A percentile compares a stretch with the other conserved stretches of the same genome.
These are phyloP conservation scores for Dactylellina sp. DNA, from an alignment of 2,329 filamentous ascomycete genomes.

Conservation along the genomic window DNA sequence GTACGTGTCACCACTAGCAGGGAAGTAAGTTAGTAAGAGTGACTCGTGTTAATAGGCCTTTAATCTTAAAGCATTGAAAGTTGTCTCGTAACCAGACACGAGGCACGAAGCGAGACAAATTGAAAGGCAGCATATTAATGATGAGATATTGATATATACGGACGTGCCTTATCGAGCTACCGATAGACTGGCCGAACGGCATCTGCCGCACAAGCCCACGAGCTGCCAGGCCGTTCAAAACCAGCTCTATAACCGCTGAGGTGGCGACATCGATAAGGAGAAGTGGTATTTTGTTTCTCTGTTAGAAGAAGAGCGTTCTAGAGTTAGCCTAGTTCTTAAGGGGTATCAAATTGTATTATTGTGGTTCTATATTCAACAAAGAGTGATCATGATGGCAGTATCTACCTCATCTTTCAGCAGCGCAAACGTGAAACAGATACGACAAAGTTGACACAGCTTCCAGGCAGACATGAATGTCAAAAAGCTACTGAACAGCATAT, in stretches of 20 bases:
- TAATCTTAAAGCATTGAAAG: no score
- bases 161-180: background rate
- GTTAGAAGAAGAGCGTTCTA: background rate
- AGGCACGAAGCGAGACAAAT: no score
- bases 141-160: background rate
- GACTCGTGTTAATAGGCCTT: no score
- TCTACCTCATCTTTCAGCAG: slow-evolving; percentile 17
- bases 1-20: no score
- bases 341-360: no score
- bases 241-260: background rate
- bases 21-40: no score
- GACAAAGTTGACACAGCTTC: slow-evolving; percentile 1
- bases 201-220: background rate
- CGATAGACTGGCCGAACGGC: background rate
- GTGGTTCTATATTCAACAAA: background rate
- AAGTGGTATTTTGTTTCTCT: background rate
- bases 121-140: no score
- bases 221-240: background rate
- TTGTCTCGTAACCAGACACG: no score
- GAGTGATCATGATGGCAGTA: background rate
- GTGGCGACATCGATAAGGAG: background rate
- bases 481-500: background rate
- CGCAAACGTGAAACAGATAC: slow-evolving; percentile 11
- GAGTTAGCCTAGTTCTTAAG: no score
- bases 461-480: background rate